Evolutionary conservation across 2,329 filamentous ascomycete genomes (phyloP), one percentile per base, ranked within the genome.

Genomic region (Botrytis squamosa): DNA sequence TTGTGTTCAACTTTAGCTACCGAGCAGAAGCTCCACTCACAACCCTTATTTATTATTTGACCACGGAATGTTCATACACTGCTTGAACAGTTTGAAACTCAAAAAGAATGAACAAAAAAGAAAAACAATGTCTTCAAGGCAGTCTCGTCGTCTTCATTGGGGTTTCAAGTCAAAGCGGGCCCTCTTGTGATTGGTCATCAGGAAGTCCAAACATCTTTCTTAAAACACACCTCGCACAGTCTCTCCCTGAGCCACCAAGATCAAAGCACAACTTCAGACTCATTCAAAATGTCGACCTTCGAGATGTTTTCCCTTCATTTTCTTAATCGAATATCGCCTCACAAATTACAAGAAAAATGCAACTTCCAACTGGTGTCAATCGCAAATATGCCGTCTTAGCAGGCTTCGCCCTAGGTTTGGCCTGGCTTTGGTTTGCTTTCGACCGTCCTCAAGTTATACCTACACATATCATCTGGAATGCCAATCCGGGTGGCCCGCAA

Each of bases 371-470:
- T 44, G 66, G 49, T 74, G 29, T 76, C 55, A 77, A 72, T 75
- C 76, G 76, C 33, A 73, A 75, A 73, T 76, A 78, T 76, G 66
- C 75, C 59, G 42, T 71, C 46, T 69, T 78, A n/a, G 76, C 72
- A 63, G 70, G 72, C 55, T 33, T 71, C 25, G 63, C 62, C 14
- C 71, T 79, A 44, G 73, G 72, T 55, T 59, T 68, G 25, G 52
- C 78, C 18, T 79, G 77, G 77, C 73, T 78, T 44, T 79, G 76
- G 76, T 70, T 74, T 69, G 74, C 74, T 66, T 71, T 77, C 73
- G 66, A 76, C 77, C 77, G 77, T 65, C 62, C 71, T 74, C 44
- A 60, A 16, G 62, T 49, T 33, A 63, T 74, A 60, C 73, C 76
- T 18, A 71, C 73, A 22, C 59, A 74, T 25, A 66, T 74, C n/a